These are phyloP conservation scores for Begonia loranthoides DNA, from an alignment of 306 rosid genomes.

Conservation along the genomic window DNA sequence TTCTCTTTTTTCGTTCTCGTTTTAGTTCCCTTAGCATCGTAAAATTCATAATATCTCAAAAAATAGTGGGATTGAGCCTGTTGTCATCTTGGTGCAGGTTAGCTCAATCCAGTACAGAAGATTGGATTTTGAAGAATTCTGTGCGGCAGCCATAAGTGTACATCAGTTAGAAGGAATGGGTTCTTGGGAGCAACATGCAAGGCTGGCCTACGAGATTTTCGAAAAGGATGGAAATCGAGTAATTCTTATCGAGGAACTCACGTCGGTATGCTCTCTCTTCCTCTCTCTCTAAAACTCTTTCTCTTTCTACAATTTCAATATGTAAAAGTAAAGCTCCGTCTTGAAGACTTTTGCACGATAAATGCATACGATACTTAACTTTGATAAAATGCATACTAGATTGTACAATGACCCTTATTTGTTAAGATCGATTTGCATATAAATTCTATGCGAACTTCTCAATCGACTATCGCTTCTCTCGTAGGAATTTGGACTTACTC, in stretches of 20 bases:
- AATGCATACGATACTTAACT: too few relatives aligned
- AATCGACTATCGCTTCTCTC: background rate
- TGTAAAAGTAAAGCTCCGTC: background rate
- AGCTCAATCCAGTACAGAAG: conserved; percentile 66
- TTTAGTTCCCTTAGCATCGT: too few relatives aligned
- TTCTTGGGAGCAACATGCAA: conserved; percentile 77
- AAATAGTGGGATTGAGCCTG: background rate
- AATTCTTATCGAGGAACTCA: conserved; percentile 83
- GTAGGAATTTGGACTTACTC: conserved; percentile 79
- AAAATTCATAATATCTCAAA: too few relatives aligned
- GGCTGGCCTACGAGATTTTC: conserved; percentile 68
- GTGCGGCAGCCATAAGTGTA: conserved; percentile 76
- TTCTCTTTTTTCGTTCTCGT: background rate
- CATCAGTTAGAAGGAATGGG: conserved; percentile 77
- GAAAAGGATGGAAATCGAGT: conserved; percentile 84
- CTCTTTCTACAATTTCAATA: background rate
- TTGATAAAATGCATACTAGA: too few relatives aligned
- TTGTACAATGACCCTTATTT: too few relatives aligned
- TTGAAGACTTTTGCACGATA: too few relatives aligned
- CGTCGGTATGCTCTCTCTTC: conserved; percentile 42
- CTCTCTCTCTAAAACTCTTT: conserved; percentile 6
- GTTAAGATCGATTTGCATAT: too few relatives aligned
- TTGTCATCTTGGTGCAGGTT: conserved; percentile 33
- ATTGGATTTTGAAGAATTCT: conserved; percentile 79
- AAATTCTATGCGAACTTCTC: too few relatives aligned